Base-by-base conservation (phyloP, 140 eudicot species). In the Erigeron philadelphicus region DNA sequence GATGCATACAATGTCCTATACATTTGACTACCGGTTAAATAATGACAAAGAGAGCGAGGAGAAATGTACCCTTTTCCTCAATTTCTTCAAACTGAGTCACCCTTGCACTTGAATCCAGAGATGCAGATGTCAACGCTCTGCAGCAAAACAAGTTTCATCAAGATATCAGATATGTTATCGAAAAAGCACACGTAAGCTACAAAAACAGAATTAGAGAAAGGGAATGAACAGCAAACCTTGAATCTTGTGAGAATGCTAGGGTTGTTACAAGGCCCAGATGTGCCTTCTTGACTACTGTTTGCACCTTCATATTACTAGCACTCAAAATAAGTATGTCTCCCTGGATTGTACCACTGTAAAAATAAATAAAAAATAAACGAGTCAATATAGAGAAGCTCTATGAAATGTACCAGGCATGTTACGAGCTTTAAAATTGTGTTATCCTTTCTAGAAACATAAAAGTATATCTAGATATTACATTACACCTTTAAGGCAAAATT, bases 191-290 rank as follows among this genome's bases (percentile, higher is more conserved):
- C 7, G 42, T 43, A 56, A 56, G 23, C 19, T 8, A 45, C 8
- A 50, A 18, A 65, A 41, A 50, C 19, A 61, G 21, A 49, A 23
- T 12, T 11, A 9, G 55, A 31, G 42, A 55, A 15, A 57, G 8
- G 9, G 38, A 47, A 50, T 1, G 4, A 47, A 21, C 25, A 1
- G 25, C 25, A 1, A 21, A 92, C 98, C 95, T 88, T 66, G 98
- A 88, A 81, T 88, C 96, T 18, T 55, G 84, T 50, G 98, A 86
- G 82, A 92, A 92, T 11, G 77, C 69, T 72, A 92, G 74, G 64
- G 96, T 83, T 65, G 98, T 92, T 50, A 92, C 90, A 52, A 88
- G 83, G 73, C 92, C 96, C 53, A 92, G 76, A 84, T 92, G 98
- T 46, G 98, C 96, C 73, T 81, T 88, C 61, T 74, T 92, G 8